These are phyloP conservation scores for Collybia sp. DNA, from an alignment of 768 basidiomycete genomes.

Conservation along the genomic window DNA sequence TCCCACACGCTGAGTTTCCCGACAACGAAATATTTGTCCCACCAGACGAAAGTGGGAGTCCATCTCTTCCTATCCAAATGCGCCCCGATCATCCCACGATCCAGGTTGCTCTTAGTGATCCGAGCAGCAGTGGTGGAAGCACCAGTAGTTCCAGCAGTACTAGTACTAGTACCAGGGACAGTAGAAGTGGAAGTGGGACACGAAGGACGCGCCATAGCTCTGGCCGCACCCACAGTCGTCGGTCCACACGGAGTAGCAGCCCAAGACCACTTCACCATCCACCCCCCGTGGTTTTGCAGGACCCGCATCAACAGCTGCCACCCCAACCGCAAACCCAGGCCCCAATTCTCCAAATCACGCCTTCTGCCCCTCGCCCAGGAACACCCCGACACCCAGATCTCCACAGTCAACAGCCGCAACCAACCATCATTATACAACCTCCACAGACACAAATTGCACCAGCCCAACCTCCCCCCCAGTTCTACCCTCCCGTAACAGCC, in stretches of 20 bases:
- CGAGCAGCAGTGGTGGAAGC: slow-evolving; percentile 9
- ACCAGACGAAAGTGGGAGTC: slow-evolving; percentile 6
- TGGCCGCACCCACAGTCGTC: neutral
- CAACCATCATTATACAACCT: slow-evolving; percentile 14
- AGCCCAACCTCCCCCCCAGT: slow-evolving; percentile 7
- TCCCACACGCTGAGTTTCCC: neutral
- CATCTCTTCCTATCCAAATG: neutral
- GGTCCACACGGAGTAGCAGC: neutral
- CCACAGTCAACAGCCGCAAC: slow-evolving; percentile 15
- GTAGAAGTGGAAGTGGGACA: neutral
- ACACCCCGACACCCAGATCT: slow-evolving; percentile 19
- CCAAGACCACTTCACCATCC: too few relatives aligned
- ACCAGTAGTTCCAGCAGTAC: slow-evolving; percentile 12
- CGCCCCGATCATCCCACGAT: neutral
- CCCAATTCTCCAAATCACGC: slow-evolving; percentile 4
- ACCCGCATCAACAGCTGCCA: neutral
- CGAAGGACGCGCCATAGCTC: neutral
- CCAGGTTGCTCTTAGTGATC: slow-evolving; percentile 1
- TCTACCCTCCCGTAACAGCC: slow-evolving; percentile 7
- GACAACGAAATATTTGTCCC: slow-evolving; percentile 17
- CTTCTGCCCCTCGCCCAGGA: slow-evolving; percentile 6
- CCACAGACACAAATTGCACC: slow-evolving; percentile 4
- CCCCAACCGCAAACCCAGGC: neutral
- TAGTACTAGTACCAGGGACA: slow-evolving; percentile 6
- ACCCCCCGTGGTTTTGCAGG: neutral